Evolutionary conservation across 768 basidiomycete genomes (phyloP).

Genomic region (Symmetrospora coprosmae): DNA sequence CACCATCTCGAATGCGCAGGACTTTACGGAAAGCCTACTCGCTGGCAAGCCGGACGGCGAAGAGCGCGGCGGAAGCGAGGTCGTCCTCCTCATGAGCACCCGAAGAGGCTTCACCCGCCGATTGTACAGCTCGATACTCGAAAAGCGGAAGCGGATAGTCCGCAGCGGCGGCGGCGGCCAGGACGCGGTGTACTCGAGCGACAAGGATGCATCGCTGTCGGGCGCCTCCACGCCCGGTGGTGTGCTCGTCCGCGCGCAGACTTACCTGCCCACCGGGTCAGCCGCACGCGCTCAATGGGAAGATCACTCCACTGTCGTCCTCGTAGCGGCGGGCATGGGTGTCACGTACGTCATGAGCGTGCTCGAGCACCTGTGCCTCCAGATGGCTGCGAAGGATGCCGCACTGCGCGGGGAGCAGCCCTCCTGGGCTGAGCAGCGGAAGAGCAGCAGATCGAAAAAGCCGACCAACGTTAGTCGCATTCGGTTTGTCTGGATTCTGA

Average conservation of each 20-base stretch:
- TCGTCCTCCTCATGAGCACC: conserved; percentile 56
- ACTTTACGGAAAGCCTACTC: conserved; percentile 16
- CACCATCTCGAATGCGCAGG: conserved; percentile 50
- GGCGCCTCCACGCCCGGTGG: conserved; percentile 38
- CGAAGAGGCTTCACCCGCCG: conserved; percentile 55
- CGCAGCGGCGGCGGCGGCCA: no score
- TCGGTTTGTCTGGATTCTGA: conserved; percentile 61
- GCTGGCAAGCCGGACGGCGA: conserved; percentile 10
- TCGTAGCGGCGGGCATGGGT: conserved; percentile 60
- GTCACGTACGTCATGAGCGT: conserved; percentile 58
- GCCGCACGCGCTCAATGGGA: conserved; percentile 50
- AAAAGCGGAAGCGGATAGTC: conserved; percentile 36
- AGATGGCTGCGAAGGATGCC: conserved; percentile 48
- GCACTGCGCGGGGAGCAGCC: conserved; percentile 21
- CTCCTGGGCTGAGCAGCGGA: conserved; percentile 13
- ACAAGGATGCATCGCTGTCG: conserved; percentile 19
- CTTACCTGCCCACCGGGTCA: conserved; percentile 61
- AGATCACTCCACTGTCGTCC: conserved; percentile 47
- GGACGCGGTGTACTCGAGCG: neutral
- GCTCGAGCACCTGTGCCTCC: conserved; percentile 51
- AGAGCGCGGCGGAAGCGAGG: conserved; percentile 44
- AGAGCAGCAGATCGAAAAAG: conserved; percentile 13
- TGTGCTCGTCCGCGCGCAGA: conserved; percentile 46
- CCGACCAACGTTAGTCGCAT: conserved; percentile 44
- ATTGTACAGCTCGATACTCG: conserved; percentile 48